Conservation (phyloP, 495 filamentous ascomycete species). For the Hyaloscypha hepaticicola region DNA sequence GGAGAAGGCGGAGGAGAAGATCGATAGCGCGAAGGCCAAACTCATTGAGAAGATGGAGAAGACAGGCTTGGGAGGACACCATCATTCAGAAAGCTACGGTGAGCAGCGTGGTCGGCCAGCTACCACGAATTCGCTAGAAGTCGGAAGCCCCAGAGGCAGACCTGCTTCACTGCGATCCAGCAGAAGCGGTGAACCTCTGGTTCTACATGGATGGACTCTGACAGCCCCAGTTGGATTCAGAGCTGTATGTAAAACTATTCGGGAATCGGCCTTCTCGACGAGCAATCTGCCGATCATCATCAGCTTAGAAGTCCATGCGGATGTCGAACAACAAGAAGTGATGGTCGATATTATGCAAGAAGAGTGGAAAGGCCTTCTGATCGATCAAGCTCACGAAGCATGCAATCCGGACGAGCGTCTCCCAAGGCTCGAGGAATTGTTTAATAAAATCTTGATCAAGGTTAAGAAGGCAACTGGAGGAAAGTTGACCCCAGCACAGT, state of each 20-base stretch:
- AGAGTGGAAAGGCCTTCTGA: slow-evolving; percentile 67
- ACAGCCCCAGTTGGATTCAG: slow-evolving; percentile 86
- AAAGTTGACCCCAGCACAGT: slow-evolving; percentile 13
- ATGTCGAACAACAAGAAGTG: slow-evolving; percentile 71
- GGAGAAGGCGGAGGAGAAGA: slow-evolving; percentile 26
- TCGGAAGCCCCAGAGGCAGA: slow-evolving; percentile 6
- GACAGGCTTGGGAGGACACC: neutral
- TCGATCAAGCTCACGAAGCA: slow-evolving; percentile 51
- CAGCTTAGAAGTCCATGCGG: slow-evolving; percentile 85
- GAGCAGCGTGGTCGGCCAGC: slow-evolving; percentile 14
- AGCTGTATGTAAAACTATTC: slow-evolving; percentile 76
- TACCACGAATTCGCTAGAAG: slow-evolving; percentile 13
- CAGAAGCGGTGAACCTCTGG: slow-evolving; percentile 61
- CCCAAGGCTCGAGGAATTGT: slow-evolving; percentile 64
- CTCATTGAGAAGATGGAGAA: slow-evolving; percentile 13
- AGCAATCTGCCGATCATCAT: slow-evolving; percentile 79
- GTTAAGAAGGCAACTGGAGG: slow-evolving; percentile 68
- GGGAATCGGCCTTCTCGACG: slow-evolving; percentile 72
- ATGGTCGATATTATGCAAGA: slow-evolving; percentile 90
- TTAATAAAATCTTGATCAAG: slow-evolving; percentile 84
- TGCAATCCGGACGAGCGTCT: slow-evolving; percentile 52
- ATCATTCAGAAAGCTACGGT: neutral
- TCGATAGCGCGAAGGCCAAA: slow-evolving; percentile 19
- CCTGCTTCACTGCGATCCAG: slow-evolving; percentile 22
- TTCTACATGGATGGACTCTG: slow-evolving; percentile 86